Conservation (phyloP, 75 land plant species). For the Ceratopteris richardii region DNA sequence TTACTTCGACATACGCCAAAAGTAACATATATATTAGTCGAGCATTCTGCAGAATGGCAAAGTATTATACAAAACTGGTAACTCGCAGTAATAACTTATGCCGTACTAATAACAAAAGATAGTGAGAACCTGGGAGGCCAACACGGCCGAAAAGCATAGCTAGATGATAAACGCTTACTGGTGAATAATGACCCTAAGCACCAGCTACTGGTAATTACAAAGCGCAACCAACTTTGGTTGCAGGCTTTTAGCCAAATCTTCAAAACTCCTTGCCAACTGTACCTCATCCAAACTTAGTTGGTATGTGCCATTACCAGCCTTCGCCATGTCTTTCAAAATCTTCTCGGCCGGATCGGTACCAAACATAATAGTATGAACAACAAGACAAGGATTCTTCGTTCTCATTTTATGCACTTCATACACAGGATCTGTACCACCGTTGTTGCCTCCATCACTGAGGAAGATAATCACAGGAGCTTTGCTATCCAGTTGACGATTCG, state of each 20-base stretch:
- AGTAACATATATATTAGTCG: no score
- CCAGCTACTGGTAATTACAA: no score
- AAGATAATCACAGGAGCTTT: conserved; percentile 15
- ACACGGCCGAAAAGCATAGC: no score
- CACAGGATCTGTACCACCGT: conserved; percentile 17
- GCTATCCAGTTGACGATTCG: conserved; percentile 1
- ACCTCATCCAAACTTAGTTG: conserved; percentile 29
- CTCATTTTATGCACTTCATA: conserved; percentile 10
- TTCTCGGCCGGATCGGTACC: conserved; percentile 11
- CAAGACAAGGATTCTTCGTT: conserved; percentile 6
- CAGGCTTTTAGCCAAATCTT: conserved; percentile 16
- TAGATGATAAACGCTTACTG: no score
- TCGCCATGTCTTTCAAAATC: conserved; percentile 21
- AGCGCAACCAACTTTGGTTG: conserved; percentile 17
- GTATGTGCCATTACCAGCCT: conserved; percentile 19
- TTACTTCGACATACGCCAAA: no score
- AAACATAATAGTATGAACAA: conserved; percentile 29
- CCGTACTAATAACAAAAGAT: no score
- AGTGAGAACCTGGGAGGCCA: no score
- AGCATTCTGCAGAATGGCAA: no score
- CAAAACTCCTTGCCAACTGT: conserved; percentile 19
- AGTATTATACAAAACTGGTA: no score
- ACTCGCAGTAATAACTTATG: no score
- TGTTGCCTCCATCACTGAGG: conserved; percentile 24
- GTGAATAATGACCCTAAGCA: no score